A percentile compares a stretch with the other conserved stretches of the same genome.
These are phyloP conservation scores for Fusarium musae DNA, from an alignment of 2,329 filamentous ascomycete species.

Conservation along the genomic window DNA sequence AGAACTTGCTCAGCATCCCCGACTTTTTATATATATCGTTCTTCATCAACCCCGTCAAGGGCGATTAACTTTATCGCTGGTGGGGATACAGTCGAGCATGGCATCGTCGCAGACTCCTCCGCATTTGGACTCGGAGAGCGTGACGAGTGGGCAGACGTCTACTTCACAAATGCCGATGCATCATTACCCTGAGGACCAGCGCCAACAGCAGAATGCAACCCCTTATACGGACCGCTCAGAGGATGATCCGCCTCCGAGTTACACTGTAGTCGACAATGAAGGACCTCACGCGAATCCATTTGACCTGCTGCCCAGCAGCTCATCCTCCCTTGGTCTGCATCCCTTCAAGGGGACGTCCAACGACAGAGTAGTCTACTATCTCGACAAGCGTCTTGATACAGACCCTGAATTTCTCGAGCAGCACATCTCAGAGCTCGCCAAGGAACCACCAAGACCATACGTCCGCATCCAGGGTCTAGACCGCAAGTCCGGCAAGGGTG, in stretches of 20 bases:
- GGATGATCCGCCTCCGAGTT: conserved; percentile 32
- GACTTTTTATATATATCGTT: conserved; percentile 1
- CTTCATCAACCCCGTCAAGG: conserved; percentile 10
- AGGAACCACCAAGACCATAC: conserved; percentile 63
- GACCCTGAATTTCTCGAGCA: conserved; percentile 56
- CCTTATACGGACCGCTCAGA: conserved; percentile 27
- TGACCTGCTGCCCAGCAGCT: conserved; percentile 23
- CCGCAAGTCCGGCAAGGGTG: conserved; percentile 53
- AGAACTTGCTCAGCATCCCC: conserved; percentile 13
- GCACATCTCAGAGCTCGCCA: conserved; percentile 57
- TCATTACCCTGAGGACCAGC: conserved; percentile 35
- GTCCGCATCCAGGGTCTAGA: conserved; percentile 66
- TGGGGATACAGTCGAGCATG: conserved; percentile 11
- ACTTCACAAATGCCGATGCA: conserved; percentile 32
- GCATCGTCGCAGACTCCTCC: conserved; percentile 14
- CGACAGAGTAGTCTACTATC: conserved; percentile 54
- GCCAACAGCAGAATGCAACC: not conserved
- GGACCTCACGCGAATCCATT: conserved; percentile 23
- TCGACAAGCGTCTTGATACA: conserved; percentile 58
- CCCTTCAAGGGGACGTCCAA: conserved; percentile 47
- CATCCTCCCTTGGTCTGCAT: conserved; percentile 38
- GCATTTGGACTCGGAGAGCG: conserved; percentile 24
- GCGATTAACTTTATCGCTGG: not conserved
- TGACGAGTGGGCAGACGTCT: conserved; percentile 25
- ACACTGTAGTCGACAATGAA: conserved; percentile 36